Evolutionary conservation across 1,284 basidiomycete species (phyloP).

Genomic region (Heterobasidion parviporum): DNA sequence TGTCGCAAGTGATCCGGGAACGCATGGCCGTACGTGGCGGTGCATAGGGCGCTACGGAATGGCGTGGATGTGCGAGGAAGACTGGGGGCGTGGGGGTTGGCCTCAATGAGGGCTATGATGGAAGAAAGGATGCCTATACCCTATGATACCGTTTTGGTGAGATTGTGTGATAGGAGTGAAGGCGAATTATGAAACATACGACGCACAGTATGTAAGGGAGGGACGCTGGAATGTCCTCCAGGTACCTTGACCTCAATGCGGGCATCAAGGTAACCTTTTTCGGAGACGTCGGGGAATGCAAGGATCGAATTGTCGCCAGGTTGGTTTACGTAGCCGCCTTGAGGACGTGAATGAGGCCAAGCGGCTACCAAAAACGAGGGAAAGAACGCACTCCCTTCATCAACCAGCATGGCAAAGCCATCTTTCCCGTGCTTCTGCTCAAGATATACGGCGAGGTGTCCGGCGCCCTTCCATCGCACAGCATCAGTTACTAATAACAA

Average conservation of each 20-base stretch:
- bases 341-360: neutral
- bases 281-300: slow-evolving; percentile 53
- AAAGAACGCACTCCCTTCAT: slow-evolving; percentile 40
- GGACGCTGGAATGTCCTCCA: slow-evolving; percentile 66
- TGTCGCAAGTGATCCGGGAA: neutral
- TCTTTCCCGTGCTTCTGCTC: slow-evolving; percentile 48
- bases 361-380: no score
- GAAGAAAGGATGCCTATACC: slow-evolving; percentile 2
- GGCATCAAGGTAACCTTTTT: slow-evolving; percentile 60
- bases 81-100: neutral
- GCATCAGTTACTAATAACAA: neutral
- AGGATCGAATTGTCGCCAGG: slow-evolving; percentile 33
- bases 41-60: neutral
- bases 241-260: slow-evolving; percentile 43
- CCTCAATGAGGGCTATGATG: neutral
- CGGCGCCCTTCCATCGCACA: slow-evolving; percentile 38
- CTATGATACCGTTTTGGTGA: neutral
- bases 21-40: neutral
- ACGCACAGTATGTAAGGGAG: slow-evolving; percentile 46
- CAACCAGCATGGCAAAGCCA: slow-evolving; percentile 53
- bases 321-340: slow-evolving; percentile 20
- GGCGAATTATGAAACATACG: neutral
- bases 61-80: neutral
- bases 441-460: slow-evolving; percentile 36
- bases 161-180: neutral